phyloP scores from a whole-genome alignment of 257 asterid species.

The Coffea eugenioides region DNA sequence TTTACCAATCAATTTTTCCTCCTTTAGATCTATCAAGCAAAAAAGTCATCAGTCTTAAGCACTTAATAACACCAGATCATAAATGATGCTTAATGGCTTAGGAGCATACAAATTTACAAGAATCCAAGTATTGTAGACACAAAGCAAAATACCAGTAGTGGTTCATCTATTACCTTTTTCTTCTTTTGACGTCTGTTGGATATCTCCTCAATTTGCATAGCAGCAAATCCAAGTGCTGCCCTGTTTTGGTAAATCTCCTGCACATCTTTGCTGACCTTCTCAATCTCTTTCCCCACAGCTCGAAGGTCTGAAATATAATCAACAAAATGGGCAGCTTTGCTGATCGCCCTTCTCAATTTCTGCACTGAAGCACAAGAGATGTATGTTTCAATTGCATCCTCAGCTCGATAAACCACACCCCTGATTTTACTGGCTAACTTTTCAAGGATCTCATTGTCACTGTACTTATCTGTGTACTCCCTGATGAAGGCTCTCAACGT shows the following conservation, averaged over 20 bases:
- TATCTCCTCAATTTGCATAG: neutral
- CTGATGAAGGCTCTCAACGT: neutral
- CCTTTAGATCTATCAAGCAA: too few species aligned
- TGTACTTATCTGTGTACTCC: slow-evolving; percentile 2
- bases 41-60: too few species aligned
- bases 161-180: too few species aligned
- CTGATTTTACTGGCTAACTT: slow-evolving; percentile 6
- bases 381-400: slow-evolving; percentile 13
- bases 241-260: neutral
- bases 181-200: neutral
- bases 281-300: neutral
- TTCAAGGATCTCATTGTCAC: neutral
- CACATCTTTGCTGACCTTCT: neutral
- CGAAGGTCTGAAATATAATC: neutral
- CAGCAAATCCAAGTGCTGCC: too few species aligned
- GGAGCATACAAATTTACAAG: too few species aligned
- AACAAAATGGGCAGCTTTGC: neutral
- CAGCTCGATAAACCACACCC: slow-evolving; percentile 1
- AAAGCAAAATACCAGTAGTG: too few species aligned
- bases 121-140: too few species aligned
- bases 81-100: too few species aligned
- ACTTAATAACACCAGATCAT: too few species aligned
- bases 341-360: neutral
- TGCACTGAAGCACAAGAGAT: neutral
- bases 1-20: too few species aligned